Conservation (phyloP, 805 yeast genomes). For the Saturnispora diversa region DNA sequence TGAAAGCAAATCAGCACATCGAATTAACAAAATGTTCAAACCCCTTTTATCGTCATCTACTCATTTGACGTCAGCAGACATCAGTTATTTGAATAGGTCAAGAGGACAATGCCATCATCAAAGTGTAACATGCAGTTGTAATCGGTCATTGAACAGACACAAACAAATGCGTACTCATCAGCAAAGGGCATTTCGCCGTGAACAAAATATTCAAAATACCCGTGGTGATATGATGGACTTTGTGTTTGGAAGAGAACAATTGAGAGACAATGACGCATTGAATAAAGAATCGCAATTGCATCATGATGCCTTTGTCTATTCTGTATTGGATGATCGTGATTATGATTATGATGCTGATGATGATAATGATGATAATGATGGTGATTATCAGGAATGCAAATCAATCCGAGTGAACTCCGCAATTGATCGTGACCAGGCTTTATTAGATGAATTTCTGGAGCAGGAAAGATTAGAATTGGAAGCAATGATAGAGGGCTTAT, state of each 20-base stretch:
- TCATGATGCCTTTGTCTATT: constrained; percentile 17
- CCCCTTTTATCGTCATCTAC: constrained; percentile 15
- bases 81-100: neutral
- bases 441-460: constrained; percentile 26
- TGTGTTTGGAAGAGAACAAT: constrained; percentile 22
- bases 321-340: constrained; percentile 16
- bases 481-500: constrained; percentile 16
- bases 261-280: constrained; percentile 10
- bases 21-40: constrained; percentile 18
- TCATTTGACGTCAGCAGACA: neutral
- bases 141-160: constrained; percentile 1
- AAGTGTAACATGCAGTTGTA: constrained; percentile 1
- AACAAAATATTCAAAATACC: constrained; percentile 9
- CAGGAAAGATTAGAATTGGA: constrained; percentile 25
- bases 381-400: too few relatives aligned
- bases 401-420: neutral
- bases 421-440: constrained; percentile 5
- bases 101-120: neutral
- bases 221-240: constrained; percentile 27
- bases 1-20: neutral
- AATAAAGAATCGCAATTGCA: constrained; percentile 19
- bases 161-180: constrained; percentile 7
- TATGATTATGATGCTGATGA: constrained; percentile 26
- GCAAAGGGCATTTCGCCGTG: constrained; percentile 14
- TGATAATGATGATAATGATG: constrained; percentile 16